Evolutionary conservation across 257 asterid species (phyloP).

Genomic region (Solanum virginianum): DNA sequence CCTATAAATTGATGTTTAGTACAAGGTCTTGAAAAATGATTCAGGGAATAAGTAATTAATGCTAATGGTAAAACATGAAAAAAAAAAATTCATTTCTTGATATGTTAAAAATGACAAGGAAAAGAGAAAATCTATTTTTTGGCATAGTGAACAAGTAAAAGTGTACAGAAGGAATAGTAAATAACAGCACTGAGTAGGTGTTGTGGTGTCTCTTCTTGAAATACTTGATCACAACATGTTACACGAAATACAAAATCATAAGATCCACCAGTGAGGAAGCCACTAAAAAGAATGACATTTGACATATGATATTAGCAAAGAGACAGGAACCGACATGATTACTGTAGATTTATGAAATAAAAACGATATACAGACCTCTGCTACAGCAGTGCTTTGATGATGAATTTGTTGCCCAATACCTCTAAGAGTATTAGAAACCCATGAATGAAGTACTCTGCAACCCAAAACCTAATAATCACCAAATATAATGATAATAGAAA

Average conservation of each 20-base stretch:
- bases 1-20: too few species aligned
- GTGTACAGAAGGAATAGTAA: not conserved
- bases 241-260: not conserved
- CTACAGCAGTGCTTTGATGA: slow-evolving; percentile 31
- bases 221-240: not conserved
- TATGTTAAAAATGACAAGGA: too few species aligned
- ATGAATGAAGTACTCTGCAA: slow-evolving; percentile 68
- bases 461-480: slow-evolving; percentile 75
- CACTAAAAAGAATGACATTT: not conserved
- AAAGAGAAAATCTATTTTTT: too few species aligned
- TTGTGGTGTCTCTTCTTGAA: not conserved
- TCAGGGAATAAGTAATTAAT: too few species aligned
- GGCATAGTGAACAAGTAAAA: too few species aligned
- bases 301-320: not conserved
- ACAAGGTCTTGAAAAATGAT: too few species aligned
- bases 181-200: not conserved
- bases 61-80: too few species aligned
- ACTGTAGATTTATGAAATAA: not conserved
- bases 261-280: not conserved
- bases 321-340: not conserved
- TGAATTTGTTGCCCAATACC: slow-evolving; percentile 43
- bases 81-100: too few species aligned
- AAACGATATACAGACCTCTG: slow-evolving; percentile 37
- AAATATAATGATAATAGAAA: slow-evolving; percentile 19
- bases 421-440: slow-evolving; percentile 65